A percentile compares a stretch with the other conserved stretches of the same genome.
Conservation (phyloP, 441 rosid species). For the Gossypium schwendimanii region DNA sequence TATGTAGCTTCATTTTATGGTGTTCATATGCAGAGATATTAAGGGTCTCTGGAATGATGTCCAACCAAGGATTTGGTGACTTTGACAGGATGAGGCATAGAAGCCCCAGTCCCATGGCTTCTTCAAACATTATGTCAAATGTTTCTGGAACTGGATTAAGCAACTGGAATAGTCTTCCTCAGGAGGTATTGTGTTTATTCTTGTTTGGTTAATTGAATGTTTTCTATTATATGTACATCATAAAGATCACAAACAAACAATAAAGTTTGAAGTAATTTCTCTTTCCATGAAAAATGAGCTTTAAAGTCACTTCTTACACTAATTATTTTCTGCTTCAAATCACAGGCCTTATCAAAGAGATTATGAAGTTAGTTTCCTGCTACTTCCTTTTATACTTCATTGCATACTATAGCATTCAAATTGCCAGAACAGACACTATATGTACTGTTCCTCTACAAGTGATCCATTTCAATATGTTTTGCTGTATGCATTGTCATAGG, state of each 20-base stretch:
- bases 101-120: conserved; percentile 97
- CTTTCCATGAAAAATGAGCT: neutral
- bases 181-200: conserved; percentile 44
- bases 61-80: conserved; percentile 81
- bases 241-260: neutral
- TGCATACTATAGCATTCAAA: neutral
- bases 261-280: neutral
- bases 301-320: conserved; percentile 4
- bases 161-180: conserved; percentile 73
- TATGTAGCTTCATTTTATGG: neutral
- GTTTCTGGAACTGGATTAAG: conserved; percentile 56
- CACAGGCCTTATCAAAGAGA: neutral
- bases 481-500: neutral
- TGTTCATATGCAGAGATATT: conserved; percentile 52
- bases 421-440: neutral
- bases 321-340: conserved; percentile 1
- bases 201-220: neutral
- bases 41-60: conserved; percentile 75
- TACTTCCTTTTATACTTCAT: neutral
- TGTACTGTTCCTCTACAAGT: neutral
- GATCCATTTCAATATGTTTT: neutral
- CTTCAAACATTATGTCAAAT: conserved; percentile 71
- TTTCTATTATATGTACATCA: neutral
- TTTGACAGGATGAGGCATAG: conserved; percentile 78
- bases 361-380: neutral